Base-by-base conservation (phyloP, 164 flowering plant species). In the Cinnamomum micranthum region DNA sequence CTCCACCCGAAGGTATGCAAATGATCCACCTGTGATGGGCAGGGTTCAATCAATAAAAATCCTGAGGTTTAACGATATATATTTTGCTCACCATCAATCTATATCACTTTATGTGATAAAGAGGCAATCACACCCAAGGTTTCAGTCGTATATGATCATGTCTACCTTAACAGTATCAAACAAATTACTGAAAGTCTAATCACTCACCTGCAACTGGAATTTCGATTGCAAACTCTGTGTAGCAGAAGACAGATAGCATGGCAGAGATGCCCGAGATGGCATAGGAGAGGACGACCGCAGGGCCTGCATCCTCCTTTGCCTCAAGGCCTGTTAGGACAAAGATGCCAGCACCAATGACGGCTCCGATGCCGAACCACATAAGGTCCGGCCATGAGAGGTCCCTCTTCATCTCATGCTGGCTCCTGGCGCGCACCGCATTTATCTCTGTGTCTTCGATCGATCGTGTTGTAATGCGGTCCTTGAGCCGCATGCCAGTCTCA, bases 1-100 rank as follows among this genome's bases (percentile, higher is more conserved):
- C 84, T 91, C 96, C 68, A 91, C 91, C 25, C 93, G 81, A 23
- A 90, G 74, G 60, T 91, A 91, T 2, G 96, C 92, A 67, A 90
- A 91, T 55, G 96, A 90, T 6, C 95, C 91, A 55, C 94, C 94
- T 86, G 86, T 41, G 47, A 41, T 41, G 11, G 47, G 47, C 47
- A 6, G 47, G 47, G 47, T 41, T 9, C 47, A 9, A 41, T 6
- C 47, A 9, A 9, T 41, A 6, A 35, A 35, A 35, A 6, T 35
- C 10, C 47, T 6, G 10, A 6, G 47, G 47, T 35, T 7, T 35
- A 35, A 35, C 1, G 0, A 35, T 35, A 6, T 6, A 35, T 35
- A 41, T 9, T 6, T 41, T 41, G 47, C 9, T 9, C 47, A 35
- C 10, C 1, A 1, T 35, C 47, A 35, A 35, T 35, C 7, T 7